These are phyloP conservation scores for Asterochloris sp. DNA, from an alignment of 139 green algal species.

Conservation along the genomic window DNA sequence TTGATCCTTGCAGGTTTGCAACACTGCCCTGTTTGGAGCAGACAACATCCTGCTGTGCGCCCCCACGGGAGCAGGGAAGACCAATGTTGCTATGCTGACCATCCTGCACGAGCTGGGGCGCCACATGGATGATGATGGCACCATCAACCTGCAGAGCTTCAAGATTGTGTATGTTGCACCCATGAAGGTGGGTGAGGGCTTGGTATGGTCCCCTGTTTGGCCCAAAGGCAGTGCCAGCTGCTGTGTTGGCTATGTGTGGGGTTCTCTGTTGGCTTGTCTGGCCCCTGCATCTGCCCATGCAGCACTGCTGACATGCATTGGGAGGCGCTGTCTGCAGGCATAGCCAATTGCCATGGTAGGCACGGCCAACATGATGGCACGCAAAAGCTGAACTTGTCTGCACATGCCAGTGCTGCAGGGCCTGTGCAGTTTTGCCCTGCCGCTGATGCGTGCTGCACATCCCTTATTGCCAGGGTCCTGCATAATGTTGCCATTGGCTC, in stretches of 20 bases:
- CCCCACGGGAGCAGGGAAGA: constrained; percentile 94
- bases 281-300: neutral
- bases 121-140: constrained; percentile 55
- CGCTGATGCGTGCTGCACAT: too few relatives aligned
- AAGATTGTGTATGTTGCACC: constrained; percentile 99
- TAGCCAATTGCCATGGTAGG: too few relatives aligned
- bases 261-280: neutral
- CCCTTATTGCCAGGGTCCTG: too few relatives aligned
- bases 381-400: too few relatives aligned
- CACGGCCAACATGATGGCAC: too few relatives aligned
- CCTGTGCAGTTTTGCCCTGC: too few relatives aligned
- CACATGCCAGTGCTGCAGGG: too few relatives aligned
- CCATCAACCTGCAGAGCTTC: constrained; percentile 83
- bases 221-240: neutral
- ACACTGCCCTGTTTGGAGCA: constrained; percentile 81
- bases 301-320: too few relatives aligned
- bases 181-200: constrained; percentile 76
- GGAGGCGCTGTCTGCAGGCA: too few relatives aligned
- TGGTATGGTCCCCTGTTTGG: neutral
- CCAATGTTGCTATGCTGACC: constrained; percentile 96
- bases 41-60: constrained; percentile 96
- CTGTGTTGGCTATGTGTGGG: neutral
- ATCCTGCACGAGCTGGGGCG: constrained; percentile 90
- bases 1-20: constrained; percentile 46
- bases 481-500: too few relatives aligned